Evolutionary conservation across 345 rosid species (phyloP), one percentile per base, ranked within the genome.

Genomic region (Citrus maxima): DNA sequence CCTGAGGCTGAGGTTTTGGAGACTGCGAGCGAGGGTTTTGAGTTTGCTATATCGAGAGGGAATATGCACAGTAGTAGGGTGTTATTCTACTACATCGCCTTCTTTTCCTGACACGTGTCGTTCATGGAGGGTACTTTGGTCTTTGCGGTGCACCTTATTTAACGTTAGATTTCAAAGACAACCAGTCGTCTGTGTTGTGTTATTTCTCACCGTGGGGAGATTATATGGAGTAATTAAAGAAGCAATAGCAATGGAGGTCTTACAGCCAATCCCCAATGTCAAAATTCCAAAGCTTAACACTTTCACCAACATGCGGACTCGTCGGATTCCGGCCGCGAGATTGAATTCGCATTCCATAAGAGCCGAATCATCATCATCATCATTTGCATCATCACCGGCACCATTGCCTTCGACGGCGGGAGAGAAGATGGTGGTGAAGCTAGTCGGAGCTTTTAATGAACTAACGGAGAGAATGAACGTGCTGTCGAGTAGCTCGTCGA

Each of bases 401-500:
- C 7, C 42, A 25, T 63, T 59, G 2, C 51, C 60, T 12, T 27
- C 46, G 25, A 32, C 79, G 9, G 87, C 89, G 6, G 97, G 98
- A 70, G 99, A 97, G 61, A 92, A 91, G 93, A 92, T 92, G 98
- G 98, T 95, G 83, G 96, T 93, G 79, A 91, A 95, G 90, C 92
- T 95, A n/a, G 97, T 95, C 22, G 97, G 97, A 60, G 93, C 98
- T 19, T 95, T 95, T 86, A 95, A 93, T 63, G 87, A 92, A 86
- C 89, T 93, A 2, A 91, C 97, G 27, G 95, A 91, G 86, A 88
- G 95, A 80, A 95, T 93, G 91, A 92, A 88, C 66, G 91, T 90
- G 68, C 60, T 95, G 4, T 95, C 99, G 18, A 91, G 89, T 28
- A 88, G 95, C 78, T 92, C 98, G 18, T 92, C 98, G 62, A 82